These are phyloP conservation scores for Lentinula raphanica DNA, from an alignment of 768 basidiomycete genomes.

Conservation along the genomic window DNA sequence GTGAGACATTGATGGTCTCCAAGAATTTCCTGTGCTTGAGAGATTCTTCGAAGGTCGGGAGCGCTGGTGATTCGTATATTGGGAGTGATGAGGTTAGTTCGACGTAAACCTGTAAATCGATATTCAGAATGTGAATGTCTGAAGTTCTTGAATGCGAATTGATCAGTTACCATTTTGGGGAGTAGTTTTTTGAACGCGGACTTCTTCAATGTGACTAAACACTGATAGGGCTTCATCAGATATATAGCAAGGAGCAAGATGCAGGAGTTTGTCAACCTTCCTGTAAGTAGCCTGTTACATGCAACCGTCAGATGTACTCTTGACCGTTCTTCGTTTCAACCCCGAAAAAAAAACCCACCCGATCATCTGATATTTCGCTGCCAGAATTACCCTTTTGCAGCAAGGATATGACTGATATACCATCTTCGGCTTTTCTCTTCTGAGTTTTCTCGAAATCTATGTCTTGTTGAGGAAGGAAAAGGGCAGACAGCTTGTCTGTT, in stretches of 20 bases:
- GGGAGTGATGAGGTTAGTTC: neutral
- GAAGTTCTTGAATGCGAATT: no score
- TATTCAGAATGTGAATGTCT: neutral
- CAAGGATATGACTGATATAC: neutral
- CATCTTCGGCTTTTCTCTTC: no score
- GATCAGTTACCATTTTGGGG: no score
- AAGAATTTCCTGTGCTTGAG: neutral
- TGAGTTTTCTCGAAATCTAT: no score
- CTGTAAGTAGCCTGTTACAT: no score
- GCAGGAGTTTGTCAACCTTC: no score
- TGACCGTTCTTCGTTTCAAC: no score
- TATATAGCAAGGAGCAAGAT: neutral
- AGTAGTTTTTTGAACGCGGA: no score
- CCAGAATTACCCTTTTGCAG: neutral
- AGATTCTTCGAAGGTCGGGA: neutral
- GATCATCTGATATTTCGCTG: neutral
- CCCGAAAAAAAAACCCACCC: no score
- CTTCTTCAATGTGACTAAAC: neutral
- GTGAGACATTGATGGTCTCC: neutral
- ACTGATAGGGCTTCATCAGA: neutral
- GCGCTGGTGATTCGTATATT: neutral
- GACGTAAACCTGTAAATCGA: neutral
- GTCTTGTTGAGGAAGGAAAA: neutral
- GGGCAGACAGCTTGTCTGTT: neutral
- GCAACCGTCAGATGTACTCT: no score